Base-by-base conservation (phyloP, 2,329 filamentous ascomycete species). In the Botrytis paeoniae region DNA sequence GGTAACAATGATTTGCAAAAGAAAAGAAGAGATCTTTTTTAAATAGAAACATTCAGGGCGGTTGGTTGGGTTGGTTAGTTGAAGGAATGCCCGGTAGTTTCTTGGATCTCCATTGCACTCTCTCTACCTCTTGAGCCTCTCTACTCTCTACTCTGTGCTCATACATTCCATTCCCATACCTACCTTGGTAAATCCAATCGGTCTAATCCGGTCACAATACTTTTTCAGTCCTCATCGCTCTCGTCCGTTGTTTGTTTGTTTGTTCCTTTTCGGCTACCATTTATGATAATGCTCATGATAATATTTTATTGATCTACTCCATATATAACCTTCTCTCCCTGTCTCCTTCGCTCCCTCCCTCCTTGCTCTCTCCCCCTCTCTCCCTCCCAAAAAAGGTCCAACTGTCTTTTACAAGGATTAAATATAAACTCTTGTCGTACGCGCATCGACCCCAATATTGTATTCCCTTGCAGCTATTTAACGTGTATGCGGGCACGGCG, bases 371-470 rank as follows among this genome's bases (percentile, higher is more conserved):
- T 6, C 29, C 18, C 4, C n/a, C 32, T 6, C 22, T 60, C 57
- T 37, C 59, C 2, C 32, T 25, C 12, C 6, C 1, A 25, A 25
- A 61, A 25, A 61, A 62, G 35, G 20, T 22, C 25, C 61, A 63
- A 63, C 25, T 43, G 16, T 63, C 39, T 43, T 14, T 62, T 57
- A n/a, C 61, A 20, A 29, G 37, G 37, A 41, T 63, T 29, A 29
- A 41, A 43, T 39, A 41, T 63, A 63, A 63, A 63, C 61, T 63
- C 61, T 63, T 18, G 61, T 63, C 37, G 61, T 41, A 63, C 37
- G 61, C 61, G 61, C 61, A 63, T 63, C 61, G 61, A 63, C 61
- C 61, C 61, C 61, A 63, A 63, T 57, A 63, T 63, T 41, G 37
- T 18, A 63, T n/a, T 63, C 61, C 37, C 61, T 63, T 63, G 61